Conservation (phyloP, 495 filamentous ascomycete genomes). For the Lepidopterella palustris region DNA sequence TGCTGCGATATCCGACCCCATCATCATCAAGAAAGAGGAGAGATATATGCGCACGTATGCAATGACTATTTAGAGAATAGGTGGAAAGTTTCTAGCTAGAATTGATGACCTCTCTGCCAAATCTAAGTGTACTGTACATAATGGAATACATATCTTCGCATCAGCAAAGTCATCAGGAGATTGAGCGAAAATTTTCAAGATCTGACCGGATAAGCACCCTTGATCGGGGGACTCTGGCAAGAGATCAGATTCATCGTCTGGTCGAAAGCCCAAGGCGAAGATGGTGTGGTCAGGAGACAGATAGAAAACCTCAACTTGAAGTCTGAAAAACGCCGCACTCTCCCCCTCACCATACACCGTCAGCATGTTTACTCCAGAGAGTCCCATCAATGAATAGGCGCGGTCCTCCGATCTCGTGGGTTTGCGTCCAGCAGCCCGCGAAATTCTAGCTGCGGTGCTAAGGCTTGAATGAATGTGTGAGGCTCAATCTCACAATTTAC, state of each 20-base stretch:
- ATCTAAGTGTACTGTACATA: not conserved
- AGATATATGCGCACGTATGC: not conserved
- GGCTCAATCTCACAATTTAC: not conserved
- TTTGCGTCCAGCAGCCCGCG: conserved; percentile 4
- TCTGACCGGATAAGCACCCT: not conserved
- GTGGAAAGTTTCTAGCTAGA: not conserved
- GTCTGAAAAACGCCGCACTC: not conserved
- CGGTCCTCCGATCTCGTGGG: conserved; percentile 8
- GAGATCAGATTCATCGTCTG: no score
- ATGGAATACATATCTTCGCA: not conserved
- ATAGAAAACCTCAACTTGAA: conserved; percentile 8
- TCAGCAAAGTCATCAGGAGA: not conserved
- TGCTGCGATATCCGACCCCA: not conserved
- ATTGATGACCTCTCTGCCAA: not conserved
- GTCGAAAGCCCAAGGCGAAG: not conserved
- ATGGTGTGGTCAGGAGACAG: not conserved
- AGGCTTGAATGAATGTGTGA: no score
- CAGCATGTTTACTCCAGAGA: conserved; percentile 12
- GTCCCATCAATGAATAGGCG: conserved; percentile 5
- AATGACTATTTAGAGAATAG: not conserved
- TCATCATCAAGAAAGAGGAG: not conserved
- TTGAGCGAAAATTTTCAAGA: not conserved
- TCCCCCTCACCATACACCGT: conserved; percentile 7
- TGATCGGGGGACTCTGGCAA: no score
- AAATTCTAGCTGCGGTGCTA: conserved; percentile 2